These are phyloP conservation scores for Mytilinidion resinicola DNA, from an alignment of 495 filamentous ascomycete genomes.

Conservation along the genomic window DNA sequence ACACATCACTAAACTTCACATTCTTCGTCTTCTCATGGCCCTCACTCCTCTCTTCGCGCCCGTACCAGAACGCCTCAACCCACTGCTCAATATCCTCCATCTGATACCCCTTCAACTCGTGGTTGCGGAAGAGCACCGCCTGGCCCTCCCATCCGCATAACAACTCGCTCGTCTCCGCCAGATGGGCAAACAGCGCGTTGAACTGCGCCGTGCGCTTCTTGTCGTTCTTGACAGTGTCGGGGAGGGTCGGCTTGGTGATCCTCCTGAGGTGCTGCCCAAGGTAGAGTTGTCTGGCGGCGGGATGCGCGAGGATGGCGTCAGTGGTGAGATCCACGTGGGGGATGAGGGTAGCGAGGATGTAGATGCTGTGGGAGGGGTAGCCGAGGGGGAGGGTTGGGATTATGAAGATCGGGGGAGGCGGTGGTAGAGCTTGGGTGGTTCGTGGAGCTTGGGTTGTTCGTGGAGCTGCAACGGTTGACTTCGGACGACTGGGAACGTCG, in stretches of 20 bases:
- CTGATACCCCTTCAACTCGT: neutral
- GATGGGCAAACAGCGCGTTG: neutral
- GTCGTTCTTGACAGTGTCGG: too few species aligned
- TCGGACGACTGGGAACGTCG: neutral
- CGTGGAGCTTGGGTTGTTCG: neutral
- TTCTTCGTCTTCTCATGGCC: neutral
- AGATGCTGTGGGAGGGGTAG: neutral
- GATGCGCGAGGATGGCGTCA: neutral
- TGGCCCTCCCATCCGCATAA: neutral
- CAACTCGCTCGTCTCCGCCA: neutral
- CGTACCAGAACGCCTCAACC: neutral
- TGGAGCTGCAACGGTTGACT: neutral
- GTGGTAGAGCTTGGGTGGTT: neutral
- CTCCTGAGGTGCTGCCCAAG: neutral
- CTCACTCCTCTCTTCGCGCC: neutral
- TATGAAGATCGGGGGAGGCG: slow-evolving; percentile 3
- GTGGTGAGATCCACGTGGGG: slow-evolving; percentile 34
- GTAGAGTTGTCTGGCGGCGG: neutral
- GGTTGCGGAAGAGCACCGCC: neutral
- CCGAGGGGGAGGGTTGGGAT: slow-evolving; percentile 7
- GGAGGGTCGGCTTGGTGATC: too few species aligned
- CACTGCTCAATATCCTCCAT: neutral
- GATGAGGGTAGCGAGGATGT: slow-evolving; percentile 32
- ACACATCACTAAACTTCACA: neutral
- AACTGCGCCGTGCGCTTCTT: too few species aligned